phyloP scores from a whole-genome alignment of 2,329 filamentous ascomycete genomes.

The Rosellinia necatrix region DNA sequence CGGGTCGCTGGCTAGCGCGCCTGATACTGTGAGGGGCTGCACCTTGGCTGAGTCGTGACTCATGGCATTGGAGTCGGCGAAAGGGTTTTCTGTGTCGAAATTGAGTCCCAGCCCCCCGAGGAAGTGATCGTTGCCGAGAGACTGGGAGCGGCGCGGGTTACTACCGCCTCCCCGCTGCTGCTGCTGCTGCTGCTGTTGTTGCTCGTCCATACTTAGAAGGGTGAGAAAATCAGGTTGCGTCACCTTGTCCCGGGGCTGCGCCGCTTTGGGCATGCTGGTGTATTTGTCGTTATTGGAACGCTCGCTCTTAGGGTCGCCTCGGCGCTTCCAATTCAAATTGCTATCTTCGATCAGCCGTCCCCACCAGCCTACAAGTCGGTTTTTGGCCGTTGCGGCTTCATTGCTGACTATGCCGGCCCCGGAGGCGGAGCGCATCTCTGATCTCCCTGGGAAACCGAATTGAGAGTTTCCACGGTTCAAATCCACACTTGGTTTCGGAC shows the following conservation, averaged over 20 bases:
- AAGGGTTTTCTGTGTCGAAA: constrained; percentile 48
- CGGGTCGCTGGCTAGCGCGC: constrained; percentile 45
- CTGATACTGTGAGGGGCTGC: constrained; percentile 42
- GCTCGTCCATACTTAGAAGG: constrained; percentile 49
- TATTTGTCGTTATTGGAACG: constrained; percentile 36
- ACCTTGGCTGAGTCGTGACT: constrained; percentile 47
- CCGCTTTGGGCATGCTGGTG: constrained; percentile 34
- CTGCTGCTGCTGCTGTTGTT: constrained; percentile 42
- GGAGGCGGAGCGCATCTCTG: constrained; percentile 46
- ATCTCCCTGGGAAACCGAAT: constrained; percentile 44
- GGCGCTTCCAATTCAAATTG: constrained; percentile 45
- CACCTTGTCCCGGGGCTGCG: constrained; percentile 26
- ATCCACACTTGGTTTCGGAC: constrained; percentile 49
- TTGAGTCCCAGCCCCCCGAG: constrained; percentile 47
- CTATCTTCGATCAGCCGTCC: constrained; percentile 48
- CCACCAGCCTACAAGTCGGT: constrained; percentile 52
- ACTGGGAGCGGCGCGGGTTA: constrained; percentile 37
- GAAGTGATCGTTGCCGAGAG: constrained; percentile 46
- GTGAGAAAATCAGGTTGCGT: constrained; percentile 51
- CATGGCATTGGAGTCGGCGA: constrained; percentile 52
- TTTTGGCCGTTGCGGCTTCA: constrained; percentile 40
- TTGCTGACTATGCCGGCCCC: constrained; percentile 25
- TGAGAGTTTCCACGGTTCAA: constrained; percentile 60
- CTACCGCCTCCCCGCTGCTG: constrained; percentile 41
- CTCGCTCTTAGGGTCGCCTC: constrained; percentile 36